Conservation (phyloP, 768 basidiomycete genomes). For the Lactarius akahatsu region DNA sequence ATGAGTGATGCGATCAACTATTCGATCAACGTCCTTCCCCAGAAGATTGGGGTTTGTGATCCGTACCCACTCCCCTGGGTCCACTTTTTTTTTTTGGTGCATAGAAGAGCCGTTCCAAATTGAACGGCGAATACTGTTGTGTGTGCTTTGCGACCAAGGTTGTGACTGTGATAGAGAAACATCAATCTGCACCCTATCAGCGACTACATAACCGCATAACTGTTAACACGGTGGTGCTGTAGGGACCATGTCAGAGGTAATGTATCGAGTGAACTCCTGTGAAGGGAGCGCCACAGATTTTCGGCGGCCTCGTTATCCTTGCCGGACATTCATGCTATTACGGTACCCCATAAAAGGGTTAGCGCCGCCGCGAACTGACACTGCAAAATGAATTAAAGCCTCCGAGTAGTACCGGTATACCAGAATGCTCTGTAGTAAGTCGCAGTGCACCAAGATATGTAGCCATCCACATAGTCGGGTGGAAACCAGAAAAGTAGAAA, state of each 20-base stretch:
- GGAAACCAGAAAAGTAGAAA: background rate
- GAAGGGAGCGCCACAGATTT: background rate
- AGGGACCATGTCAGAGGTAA: background rate
- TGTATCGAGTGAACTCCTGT: background rate
- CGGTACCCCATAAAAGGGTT: constrained; percentile 1
- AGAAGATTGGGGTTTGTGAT: background rate
- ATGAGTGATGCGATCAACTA: constrained; percentile 1
- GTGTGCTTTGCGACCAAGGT: constrained; percentile 1
- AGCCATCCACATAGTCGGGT: background rate
- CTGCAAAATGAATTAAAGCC: background rate
- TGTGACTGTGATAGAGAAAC: background rate
- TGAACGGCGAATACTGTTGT: background rate
- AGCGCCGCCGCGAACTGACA: background rate
- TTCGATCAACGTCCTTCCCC: background rate
- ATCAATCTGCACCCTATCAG: background rate
- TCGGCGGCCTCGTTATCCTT: background rate
- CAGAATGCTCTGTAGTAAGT: background rate
- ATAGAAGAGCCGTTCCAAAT: background rate
- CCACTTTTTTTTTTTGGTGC: background rate
- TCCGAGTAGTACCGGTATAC: background rate
- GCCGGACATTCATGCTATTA: constrained; percentile 8
- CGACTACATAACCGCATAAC: background rate
- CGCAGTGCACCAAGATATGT: background rate
- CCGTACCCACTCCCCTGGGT: background rate
- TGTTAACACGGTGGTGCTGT: background rate